Base-by-base conservation (phyloP, 768 basidiomycete species). In the Rhizopogon vinicolor region DNA sequence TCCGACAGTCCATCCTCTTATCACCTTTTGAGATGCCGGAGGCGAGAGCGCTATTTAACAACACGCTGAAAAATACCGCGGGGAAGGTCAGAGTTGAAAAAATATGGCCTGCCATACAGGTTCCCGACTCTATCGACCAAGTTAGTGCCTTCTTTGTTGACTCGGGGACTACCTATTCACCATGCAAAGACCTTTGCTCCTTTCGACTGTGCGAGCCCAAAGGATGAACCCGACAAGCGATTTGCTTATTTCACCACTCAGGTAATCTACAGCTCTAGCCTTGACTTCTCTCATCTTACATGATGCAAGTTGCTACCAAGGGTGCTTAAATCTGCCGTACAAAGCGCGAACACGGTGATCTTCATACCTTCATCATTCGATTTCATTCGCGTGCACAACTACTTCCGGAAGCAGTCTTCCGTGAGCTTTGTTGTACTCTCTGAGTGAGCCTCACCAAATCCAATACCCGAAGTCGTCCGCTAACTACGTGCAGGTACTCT, bases 291-390 rank as follows among this genome's bases (percentile, higher is more conserved):
- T 35, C 35, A 40, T 18, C 51, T 53, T 31, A 40, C 29, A n/a
- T 37, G 37, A 7, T 22, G n/a, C 16, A 61, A 94, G 91, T 73
- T 94, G 28, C 78, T 98, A 1, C 94, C 97, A 7, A 66, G 77
- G 14, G 73, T 97, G 22, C 74, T 94, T 44, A 94, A 93, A 71
- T 98, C 95, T 2, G 97, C 97, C 0, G 92, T 98, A 5, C 90
- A 92, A 71, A 92, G 93, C 60, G 78, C 84, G 28, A 93, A 93
- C 67, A 93, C 94, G 0, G 80, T 87, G 50, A 78, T 98, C 59
- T 91, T 98, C 67, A 75, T 99, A 16, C 94, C 97, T 0, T 95
- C 93, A 0, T 98, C 95, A 51, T 95, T 96, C 67, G 97, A 98
- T 72, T 98, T 95, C 67, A 91, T 98, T 55, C 84, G 93, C 19